Evolutionary conservation across 2,329 filamentous ascomycete genomes (phyloP).

Genomic region (Monosporascus sp.): DNA sequence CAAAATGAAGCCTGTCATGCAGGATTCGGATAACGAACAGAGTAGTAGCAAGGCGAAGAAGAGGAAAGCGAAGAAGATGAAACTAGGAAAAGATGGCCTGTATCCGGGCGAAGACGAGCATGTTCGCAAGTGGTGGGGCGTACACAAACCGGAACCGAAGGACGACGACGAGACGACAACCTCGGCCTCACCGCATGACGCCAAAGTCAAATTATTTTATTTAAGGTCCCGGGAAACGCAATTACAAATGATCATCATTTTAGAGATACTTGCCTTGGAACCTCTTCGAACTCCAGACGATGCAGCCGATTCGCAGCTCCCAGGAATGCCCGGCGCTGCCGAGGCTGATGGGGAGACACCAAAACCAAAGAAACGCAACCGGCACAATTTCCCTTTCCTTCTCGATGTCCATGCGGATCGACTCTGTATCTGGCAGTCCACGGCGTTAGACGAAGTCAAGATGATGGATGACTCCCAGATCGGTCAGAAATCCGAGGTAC

Average conservation of each 20-base stretch:
- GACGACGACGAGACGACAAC: constrained; percentile 40
- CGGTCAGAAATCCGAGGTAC: constrained; percentile 26
- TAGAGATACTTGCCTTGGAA: constrained; percentile 71
- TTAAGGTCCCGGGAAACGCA: constrained; percentile 72
- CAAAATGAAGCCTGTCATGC: constrained; percentile 49
- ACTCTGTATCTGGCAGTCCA: constrained; percentile 79
- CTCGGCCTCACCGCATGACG: constrained; percentile 38
- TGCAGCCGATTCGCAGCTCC: constrained; percentile 40
- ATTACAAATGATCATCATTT: constrained; percentile 71
- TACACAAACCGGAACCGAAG: constrained; percentile 43
- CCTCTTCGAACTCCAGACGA: constrained; percentile 38
- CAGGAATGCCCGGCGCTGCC: constrained; percentile 36
- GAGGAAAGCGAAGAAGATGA: constrained; percentile 57
- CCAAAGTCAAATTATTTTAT: constrained; percentile 58
- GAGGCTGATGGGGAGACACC: constrained; percentile 25
- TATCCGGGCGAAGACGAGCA: constrained; percentile 62
- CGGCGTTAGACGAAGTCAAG: constrained; percentile 54
- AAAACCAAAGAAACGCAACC: constrained; percentile 51
- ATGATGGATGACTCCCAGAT: constrained; percentile 44
- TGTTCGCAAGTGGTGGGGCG: constrained; percentile 66
- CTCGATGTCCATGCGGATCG: constrained; percentile 72
- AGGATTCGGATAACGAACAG: constrained; percentile 52
- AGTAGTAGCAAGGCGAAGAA: constrained; percentile 40
- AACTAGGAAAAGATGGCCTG: constrained; percentile 61
- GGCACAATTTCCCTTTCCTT: constrained; percentile 58